Evolutionary conservation across 192 early-diverging fungal genomes (phyloP), one percentile per base, ranked within the genome.

Genomic region (Chytriomyces sp.): DNA sequence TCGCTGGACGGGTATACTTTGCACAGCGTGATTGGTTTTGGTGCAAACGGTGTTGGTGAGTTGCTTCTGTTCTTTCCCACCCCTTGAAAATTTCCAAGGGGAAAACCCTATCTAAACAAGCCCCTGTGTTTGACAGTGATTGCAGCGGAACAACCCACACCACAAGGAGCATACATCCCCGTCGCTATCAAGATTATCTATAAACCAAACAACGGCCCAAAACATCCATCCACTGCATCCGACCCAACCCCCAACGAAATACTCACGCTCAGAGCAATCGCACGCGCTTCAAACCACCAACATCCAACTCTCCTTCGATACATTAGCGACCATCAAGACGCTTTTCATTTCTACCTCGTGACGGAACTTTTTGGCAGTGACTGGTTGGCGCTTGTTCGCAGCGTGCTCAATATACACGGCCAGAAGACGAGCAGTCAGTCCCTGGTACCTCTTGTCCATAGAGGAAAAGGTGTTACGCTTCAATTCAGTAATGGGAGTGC

Each of bases 21-120:
- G 9, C 57, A 45, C 45, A 8, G 45, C 10, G 71, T 72, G 44
- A 62, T 72, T 62, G 71, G 71, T 7, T 72, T 72, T 45, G 71
- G 71, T 13, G 53, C 71, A 20, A 72, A 72, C 60, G 71, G 71
- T 61, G 71, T 72, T 60, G 71, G 71, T 72, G 43, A 8, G 71
- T 72, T 8, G 7, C n/a, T n/a, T n/a, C n/a, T n/a, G n/a, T n/a
- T n/a, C n/a, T 18, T 7, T 43, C 26, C 8, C 2, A 1, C 49
- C 68, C n/a, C 0, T 67, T 13, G 45, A 47, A 43, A 43, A 46
- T 67, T 46, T 10, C 48, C 6, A 28, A 47, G n/a, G 23, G 16
- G 24, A 67, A 20, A 47, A 7, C 23, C 13, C 65, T 13, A 16
- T 35, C 16, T 35, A 13, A 24, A 45, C 23, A 28, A 7, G 13